phyloP scores from a whole-genome alignment of 1,139 yeast species.

The Pneumocystis carinii region DNA sequence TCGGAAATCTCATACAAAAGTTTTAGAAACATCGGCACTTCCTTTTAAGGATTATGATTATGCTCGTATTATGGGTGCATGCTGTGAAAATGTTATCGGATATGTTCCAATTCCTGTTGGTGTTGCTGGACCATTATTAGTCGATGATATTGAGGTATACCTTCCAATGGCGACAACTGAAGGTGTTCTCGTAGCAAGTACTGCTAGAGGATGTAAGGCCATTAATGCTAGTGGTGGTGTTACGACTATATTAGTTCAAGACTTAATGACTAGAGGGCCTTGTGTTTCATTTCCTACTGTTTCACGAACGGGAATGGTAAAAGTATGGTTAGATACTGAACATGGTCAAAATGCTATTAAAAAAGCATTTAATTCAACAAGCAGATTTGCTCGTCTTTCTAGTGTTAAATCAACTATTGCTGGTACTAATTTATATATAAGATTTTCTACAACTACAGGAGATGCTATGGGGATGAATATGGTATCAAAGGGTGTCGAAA shows the following conservation, averaged over 20 bases:
- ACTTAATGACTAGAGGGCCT: slow-evolving; percentile 99
- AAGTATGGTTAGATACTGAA: slow-evolving; percentile 87
- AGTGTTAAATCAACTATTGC: slow-evolving; percentile 86
- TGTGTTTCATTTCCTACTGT: slow-evolving; percentile 79
- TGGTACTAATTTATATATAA: slow-evolving; percentile 74
- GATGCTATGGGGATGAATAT: slow-evolving; percentile 99
- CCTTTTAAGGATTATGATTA: slow-evolving; percentile 81
- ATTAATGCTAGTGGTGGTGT: slow-evolving; percentile 96
- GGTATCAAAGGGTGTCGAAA: slow-evolving; percentile 97
- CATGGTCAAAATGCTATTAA: slow-evolving; percentile 75
- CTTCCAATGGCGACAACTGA: slow-evolving; percentile 99
- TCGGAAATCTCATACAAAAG: slow-evolving; percentile 65
- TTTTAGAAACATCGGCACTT: slow-evolving; percentile 51
- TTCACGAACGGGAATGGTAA: slow-evolving; percentile 83
- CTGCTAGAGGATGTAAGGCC: slow-evolving; percentile 98
- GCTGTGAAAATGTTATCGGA: slow-evolving; percentile 97
- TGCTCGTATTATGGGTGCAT: slow-evolving; percentile 93
- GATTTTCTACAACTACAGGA: slow-evolving; percentile 95
- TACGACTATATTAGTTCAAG: slow-evolving; percentile 76
- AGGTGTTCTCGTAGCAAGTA: slow-evolving; percentile 94
- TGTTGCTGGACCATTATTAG: slow-evolving; percentile 88
- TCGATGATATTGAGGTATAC: slow-evolving; percentile 75
- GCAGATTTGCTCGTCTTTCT: slow-evolving; percentile 90
- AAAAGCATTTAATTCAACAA: slow-evolving; percentile 88
- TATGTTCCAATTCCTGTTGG: slow-evolving; percentile 94